Evolutionary conservation across 805 yeast genomes (phyloP).

Genomic region (Yarrowia hollandica): DNA sequence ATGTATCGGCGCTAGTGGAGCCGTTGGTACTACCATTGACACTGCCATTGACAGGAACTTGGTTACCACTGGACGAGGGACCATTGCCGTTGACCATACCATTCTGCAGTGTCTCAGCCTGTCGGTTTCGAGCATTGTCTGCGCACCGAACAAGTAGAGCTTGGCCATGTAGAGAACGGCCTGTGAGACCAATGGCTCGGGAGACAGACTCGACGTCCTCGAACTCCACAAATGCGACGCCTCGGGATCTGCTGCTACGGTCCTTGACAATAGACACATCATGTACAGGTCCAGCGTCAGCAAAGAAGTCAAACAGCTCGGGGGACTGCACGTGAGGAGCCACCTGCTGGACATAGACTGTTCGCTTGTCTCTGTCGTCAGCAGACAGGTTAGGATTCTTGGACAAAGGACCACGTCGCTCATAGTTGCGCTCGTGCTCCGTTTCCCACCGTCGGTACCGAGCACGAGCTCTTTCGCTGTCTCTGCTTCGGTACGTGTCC

Average conservation of each 20-base stretch:
- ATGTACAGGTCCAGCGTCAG: slow-evolving; percentile 40
- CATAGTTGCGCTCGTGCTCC: slow-evolving; percentile 26
- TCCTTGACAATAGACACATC: slow-evolving; percentile 43
- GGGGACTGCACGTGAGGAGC: slow-evolving; percentile 40
- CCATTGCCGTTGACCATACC: neutral
- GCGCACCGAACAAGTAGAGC: neutral
- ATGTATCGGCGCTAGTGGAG: neutral
- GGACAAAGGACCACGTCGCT: slow-evolving; percentile 2
- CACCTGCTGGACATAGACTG: slow-evolving; percentile 43
- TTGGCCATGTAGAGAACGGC: slow-evolving; percentile 40
- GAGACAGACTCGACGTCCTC: slow-evolving; percentile 37
- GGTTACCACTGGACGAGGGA: too few species aligned
- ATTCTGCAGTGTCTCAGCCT: too few species aligned
- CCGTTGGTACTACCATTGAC: too few species aligned
- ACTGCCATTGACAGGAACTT: too few species aligned
- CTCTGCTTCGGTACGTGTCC: slow-evolving; percentile 16
- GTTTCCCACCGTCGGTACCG: slow-evolving; percentile 27
- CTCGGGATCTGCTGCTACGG: slow-evolving; percentile 40
- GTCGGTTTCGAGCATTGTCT: slow-evolving; percentile 13
- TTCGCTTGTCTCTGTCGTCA: slow-evolving; percentile 33
- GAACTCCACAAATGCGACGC: slow-evolving; percentile 44
- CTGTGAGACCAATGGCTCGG: slow-evolving; percentile 40
- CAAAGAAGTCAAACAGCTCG: slow-evolving; percentile 41
- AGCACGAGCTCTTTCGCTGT: slow-evolving; percentile 5
- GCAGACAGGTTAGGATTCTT: neutral